phyloP scores from a whole-genome alignment of 1,284 basidiomycete genomes.

The Rhodotorula sp. region DNA sequence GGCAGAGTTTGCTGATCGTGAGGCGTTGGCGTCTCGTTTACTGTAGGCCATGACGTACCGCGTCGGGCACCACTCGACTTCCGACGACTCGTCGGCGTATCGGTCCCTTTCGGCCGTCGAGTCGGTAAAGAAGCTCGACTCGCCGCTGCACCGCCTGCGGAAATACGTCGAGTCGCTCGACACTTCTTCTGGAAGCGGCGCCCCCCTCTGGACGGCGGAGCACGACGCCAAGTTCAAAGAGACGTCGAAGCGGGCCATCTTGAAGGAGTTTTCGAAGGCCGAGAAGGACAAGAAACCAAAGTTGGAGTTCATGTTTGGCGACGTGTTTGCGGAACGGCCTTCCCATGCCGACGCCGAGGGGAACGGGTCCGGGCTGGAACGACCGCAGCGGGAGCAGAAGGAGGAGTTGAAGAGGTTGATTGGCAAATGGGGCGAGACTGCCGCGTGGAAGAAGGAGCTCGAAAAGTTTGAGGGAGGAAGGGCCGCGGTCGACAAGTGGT shows the following conservation, averaged over 20 bases:
- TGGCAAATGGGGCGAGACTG: slow-evolving; percentile 75
- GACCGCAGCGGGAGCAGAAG: slow-evolving; percentile 70
- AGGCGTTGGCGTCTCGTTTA: too few relatives aligned
- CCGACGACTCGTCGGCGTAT: slow-evolving; percentile 90
- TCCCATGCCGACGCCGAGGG: neutral
- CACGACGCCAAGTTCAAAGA: slow-evolving; percentile 71
- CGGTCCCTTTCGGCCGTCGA: slow-evolving; percentile 79
- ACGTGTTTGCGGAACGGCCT: slow-evolving; percentile 60
- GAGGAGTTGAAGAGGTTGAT: slow-evolving; percentile 71
- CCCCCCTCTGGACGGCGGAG: slow-evolving; percentile 73
- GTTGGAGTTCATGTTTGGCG: slow-evolving; percentile 76
- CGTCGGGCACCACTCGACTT: slow-evolving; percentile 93
- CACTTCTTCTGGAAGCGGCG: neutral
- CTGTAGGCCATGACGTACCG: slow-evolving; percentile 84
- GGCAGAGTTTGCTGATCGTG: too few relatives aligned
- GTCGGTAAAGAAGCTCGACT: slow-evolving; percentile 69
- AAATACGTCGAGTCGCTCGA: slow-evolving; percentile 66
- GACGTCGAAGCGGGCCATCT: slow-evolving; percentile 68
- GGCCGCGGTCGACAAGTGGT: slow-evolving; percentile 59
- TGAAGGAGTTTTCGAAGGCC: slow-evolving; percentile 72
- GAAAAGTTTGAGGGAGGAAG: slow-evolving; percentile 76
- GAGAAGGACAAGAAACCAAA: slow-evolving; percentile 69
- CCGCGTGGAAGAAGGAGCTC: slow-evolving; percentile 72
- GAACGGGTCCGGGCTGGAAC: slow-evolving; percentile 16
- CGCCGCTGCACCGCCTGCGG: slow-evolving; percentile 77